Evolutionary conservation across 1,139 yeast species (phyloP).

Genomic region (Candida mesenterica): DNA sequence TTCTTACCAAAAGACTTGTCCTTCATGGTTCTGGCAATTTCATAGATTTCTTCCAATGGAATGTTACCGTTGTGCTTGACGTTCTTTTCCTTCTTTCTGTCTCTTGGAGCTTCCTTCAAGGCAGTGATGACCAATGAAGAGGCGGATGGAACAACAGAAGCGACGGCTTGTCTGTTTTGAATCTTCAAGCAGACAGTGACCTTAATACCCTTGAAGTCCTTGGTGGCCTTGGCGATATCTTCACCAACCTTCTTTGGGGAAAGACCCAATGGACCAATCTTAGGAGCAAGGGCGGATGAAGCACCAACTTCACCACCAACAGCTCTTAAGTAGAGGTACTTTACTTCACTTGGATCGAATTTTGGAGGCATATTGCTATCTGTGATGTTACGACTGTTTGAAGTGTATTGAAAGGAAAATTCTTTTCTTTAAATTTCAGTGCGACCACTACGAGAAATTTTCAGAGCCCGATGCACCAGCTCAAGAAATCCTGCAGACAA

Average conservation of each 20-base stretch:
- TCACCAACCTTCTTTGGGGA: constrained; percentile 99
- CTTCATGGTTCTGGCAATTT: constrained; percentile 97
- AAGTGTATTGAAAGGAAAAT: constrained; percentile 4
- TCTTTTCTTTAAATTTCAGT: constrained; percentile 2
- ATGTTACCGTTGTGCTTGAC: constrained; percentile 99
- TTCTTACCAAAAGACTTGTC: constrained; percentile 97
- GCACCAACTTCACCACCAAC: constrained; percentile 99
- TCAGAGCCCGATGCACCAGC: too few species aligned
- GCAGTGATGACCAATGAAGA: constrained; percentile 99
- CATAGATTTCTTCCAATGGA: constrained; percentile 93
- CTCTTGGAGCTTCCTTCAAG: constrained; percentile 99
- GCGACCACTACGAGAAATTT: too few species aligned
- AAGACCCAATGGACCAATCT: constrained; percentile 99
- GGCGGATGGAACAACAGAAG: constrained; percentile 99
- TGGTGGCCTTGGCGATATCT: constrained; percentile 99
- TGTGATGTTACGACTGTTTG: constrained; percentile 7
- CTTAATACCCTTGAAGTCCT: constrained; percentile 97
- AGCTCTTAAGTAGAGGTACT: constrained; percentile 98
- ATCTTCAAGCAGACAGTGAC: constrained; percentile 98
- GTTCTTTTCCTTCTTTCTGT: constrained; percentile 99
- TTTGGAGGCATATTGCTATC: constrained; percentile 78
- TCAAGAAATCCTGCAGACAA: too few species aligned
- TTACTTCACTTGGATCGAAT: constrained; percentile 98
- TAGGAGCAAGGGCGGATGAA: constrained; percentile 98
- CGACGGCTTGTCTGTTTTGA: constrained; percentile 99